Conservation (phyloP, 495 filamentous ascomycete genomes). For the Penicillium psychrofluorescens region DNA sequence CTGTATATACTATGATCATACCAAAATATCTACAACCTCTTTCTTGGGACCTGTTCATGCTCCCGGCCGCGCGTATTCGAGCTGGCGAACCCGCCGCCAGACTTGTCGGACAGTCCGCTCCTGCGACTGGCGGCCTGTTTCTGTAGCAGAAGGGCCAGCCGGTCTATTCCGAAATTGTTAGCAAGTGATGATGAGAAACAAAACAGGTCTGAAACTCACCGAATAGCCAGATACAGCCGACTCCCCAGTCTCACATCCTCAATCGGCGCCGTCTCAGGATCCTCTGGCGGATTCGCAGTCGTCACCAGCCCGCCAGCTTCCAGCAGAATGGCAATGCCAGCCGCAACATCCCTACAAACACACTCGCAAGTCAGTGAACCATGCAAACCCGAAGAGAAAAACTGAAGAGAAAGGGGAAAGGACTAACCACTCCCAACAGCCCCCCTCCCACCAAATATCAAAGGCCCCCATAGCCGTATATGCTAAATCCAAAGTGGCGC, state of each 20-base stretch:
- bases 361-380: conserved; percentile 4
- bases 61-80: conserved; percentile 56
- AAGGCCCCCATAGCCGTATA: conserved; percentile 51
- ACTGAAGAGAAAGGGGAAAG: background rate
- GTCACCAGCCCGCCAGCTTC: conserved; percentile 59
- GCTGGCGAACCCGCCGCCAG: conserved; percentile 53
- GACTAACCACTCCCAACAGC: conserved; percentile 51
- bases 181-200: background rate
- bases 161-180: conserved; percentile 30
- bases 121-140: conserved; percentile 55
- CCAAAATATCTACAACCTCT: background rate
- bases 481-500: conserved; percentile 49
- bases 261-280: conserved; percentile 46
- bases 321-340: conserved; percentile 48
- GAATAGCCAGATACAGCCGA: conserved; percentile 57
- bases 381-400: background rate
- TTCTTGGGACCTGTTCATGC: conserved; percentile 10
- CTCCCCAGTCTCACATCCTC: conserved; percentile 51
- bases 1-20: background rate
- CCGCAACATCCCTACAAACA: conserved; percentile 41
- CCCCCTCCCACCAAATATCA: conserved; percentile 54
- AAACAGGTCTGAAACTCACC: conserved; percentile 24
- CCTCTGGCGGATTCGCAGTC: conserved; percentile 56
- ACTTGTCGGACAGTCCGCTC: conserved; percentile 61
- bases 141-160: conserved; percentile 49